phyloP scores from a whole-genome alignment of 768 basidiomycete species.

The Rhodotorula kratochvilovae region DNA sequence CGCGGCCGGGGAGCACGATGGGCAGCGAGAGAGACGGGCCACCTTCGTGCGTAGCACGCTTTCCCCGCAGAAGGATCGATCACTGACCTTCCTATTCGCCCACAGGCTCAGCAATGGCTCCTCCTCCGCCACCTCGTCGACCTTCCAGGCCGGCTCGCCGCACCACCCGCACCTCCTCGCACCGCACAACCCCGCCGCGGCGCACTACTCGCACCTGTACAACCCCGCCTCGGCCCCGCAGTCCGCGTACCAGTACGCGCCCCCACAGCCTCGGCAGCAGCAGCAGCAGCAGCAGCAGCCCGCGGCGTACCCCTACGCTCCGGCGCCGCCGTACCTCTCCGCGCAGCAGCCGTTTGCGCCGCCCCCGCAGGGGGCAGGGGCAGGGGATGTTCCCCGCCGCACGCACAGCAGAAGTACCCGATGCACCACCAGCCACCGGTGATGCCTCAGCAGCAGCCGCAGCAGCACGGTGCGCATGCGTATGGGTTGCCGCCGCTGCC shows the following conservation, averaged over 20 bases:
- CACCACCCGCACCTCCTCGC: not conserved
- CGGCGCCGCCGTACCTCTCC: not conserved
- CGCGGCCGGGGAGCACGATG: not conserved
- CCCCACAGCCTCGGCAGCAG: not conserved
- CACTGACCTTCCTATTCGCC: not conserved
- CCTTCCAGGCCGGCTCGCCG: constrained; percentile 1
- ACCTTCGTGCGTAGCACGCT: not conserved
- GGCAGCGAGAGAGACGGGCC: constrained; percentile 9
- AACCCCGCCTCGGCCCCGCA: not conserved
- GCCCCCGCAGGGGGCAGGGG: no score
- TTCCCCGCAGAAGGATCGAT: no score
- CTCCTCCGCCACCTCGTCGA: constrained; percentile 1
- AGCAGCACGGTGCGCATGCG: no score
- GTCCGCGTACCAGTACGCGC: not conserved
- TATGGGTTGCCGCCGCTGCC: no score
- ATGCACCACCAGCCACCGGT: not conserved
- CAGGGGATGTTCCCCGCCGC: not conserved
- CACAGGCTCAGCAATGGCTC: constrained; percentile 10
- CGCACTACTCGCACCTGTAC: constrained; percentile 8
- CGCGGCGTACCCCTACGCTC: not conserved
- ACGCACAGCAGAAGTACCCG: not conserved
- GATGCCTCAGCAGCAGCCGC: no score
- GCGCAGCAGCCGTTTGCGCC: not conserved
- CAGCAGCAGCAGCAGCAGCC: not conserved
- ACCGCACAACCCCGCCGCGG: no score